These are phyloP conservation scores for Mycosphaerella sp. DNA, from an alignment of 2,329 filamentous ascomycete species.

Conservation along the genomic window DNA sequence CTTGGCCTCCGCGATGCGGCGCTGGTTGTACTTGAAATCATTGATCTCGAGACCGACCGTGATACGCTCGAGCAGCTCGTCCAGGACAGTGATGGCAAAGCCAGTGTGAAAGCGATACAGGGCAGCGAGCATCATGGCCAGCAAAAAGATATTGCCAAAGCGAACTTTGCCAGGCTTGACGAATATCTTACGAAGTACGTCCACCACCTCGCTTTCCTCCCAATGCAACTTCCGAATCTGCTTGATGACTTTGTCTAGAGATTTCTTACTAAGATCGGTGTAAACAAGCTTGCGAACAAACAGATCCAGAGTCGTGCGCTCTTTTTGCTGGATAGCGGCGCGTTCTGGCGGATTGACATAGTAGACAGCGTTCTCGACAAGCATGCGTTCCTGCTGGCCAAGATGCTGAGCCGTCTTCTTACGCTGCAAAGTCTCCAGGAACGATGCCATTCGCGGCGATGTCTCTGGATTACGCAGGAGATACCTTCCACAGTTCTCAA, in stretches of 20 bases:
- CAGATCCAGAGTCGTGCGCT: constrained; percentile 84
- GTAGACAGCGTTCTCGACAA: constrained; percentile 96
- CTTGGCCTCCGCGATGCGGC: constrained; percentile 89
- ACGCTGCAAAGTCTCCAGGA: constrained; percentile 87
- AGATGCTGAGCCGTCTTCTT: constrained; percentile 96
- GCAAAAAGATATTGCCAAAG: constrained; percentile 90
- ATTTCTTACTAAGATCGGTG: constrained; percentile 86
- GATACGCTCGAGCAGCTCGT: constrained; percentile 84
- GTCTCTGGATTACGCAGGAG: constrained; percentile 89
- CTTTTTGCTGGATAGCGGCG: constrained; percentile 92
- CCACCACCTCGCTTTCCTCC: constrained; percentile 84
- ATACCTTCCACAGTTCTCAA: constrained; percentile 95
- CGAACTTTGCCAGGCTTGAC: constrained; percentile 96
- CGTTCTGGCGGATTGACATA: constrained; percentile 94
- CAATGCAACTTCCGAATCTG: constrained; percentile 93
- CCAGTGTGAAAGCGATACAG: constrained; percentile 87
- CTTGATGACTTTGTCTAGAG: constrained; percentile 88
- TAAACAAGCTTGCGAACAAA: constrained; percentile 93
- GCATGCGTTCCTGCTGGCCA: constrained; percentile 92
- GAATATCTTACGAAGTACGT: constrained; percentile 81
- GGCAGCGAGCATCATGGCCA: constrained; percentile 82
- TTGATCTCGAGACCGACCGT: constrained; percentile 86
- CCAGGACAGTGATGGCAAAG: constrained; percentile 86
- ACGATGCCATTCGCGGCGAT: constrained; percentile 84
- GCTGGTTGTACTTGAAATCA: constrained; percentile 96